These are phyloP conservation scores for Plasmodium knowlesi DNA, from an alignment of 169 alveolate genomes.

Conservation along the genomic window DNA sequence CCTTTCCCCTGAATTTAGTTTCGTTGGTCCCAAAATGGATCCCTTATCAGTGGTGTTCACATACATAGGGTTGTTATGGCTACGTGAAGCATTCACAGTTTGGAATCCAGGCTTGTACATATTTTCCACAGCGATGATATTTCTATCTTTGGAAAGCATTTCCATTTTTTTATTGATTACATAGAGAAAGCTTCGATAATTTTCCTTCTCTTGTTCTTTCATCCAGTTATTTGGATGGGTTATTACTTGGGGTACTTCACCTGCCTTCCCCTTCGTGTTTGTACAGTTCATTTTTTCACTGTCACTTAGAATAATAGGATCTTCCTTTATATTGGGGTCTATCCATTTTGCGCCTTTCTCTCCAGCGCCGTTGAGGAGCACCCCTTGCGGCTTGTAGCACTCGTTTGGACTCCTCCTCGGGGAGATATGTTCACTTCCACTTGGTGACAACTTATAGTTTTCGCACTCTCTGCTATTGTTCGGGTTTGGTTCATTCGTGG, in stretches of 20 bases:
- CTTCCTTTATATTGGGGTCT: not conserved
- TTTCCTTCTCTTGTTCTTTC: slow-evolving; percentile 30
- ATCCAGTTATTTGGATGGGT: not conserved
- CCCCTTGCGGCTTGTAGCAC: not conserved
- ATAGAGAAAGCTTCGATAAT: slow-evolving; percentile 33
- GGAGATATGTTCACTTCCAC: not conserved
- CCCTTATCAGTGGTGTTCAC: not conserved
- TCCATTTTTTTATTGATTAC: slow-evolving; percentile 61
- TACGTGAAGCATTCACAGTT: not conserved
- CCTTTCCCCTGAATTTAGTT: not conserved
- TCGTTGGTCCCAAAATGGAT: not conserved
- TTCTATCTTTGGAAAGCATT: slow-evolving; percentile 12
- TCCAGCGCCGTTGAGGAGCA: not conserved
- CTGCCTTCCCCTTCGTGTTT: not conserved
- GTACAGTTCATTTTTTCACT: not conserved
- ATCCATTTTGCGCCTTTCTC: not conserved
- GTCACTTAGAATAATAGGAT: not conserved
- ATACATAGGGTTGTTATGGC: not conserved
- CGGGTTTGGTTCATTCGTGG: not conserved
- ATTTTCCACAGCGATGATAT: not conserved
- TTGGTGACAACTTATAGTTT: not conserved
- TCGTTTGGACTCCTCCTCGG: not conserved
- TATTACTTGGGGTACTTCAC: not conserved
- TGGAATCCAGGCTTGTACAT: not conserved
- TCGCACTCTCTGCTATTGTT: not conserved